Base-by-base conservation (phyloP, 208 protist species). In the Angomonas desouzai region DNA sequence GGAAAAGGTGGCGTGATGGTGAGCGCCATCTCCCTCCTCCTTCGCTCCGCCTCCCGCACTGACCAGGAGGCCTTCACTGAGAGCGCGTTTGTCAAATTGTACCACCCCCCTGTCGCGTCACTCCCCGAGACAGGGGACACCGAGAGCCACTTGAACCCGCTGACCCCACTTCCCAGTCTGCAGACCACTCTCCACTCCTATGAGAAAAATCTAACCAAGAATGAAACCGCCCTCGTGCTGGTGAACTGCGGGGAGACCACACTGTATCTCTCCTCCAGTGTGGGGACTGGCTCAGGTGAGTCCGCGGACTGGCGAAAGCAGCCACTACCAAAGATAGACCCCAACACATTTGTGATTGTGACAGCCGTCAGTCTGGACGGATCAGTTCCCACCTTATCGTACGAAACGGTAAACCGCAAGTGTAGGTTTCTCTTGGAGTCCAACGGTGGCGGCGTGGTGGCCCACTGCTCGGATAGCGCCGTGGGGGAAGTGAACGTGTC, bases 21-120 rank as follows among this genome's bases (percentile, higher is more conserved):
- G 25, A 79, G 55, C 47, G 61, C 76, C n/a, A 25, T 72, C 0
- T 76, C 66, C 16, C 71, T 91, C 0, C 48, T 85, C 20, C 72
- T 70, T 0, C 45, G 40, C 3, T 43, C 34, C 13, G 70, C 81
- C 33, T 79, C 81, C 11, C 66, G 73, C 11, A 51, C 70, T 36
- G 75, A 86, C 45, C 78, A 82, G 65, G 67, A 76, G 60, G 49
- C 64, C 22, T 81, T 91, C 47, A 79, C 70, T 7, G 68, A 74
- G 33, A 32, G 34, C 0, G 53, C 62, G n/a, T 88, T 77, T 70
- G 56, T 77, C 69, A 57, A 48, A 3, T 55, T 64, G 48, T 70
- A 76, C 55, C 27, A 67, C 0, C 57, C 23, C 23, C 9, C 62
- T 23, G 27, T 33, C 22, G 62, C 47, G 6, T 18, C 10, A 10